Base-by-base conservation (phyloP, 768 basidiomycete species). In the Kwoniella shandongensis region DNA sequence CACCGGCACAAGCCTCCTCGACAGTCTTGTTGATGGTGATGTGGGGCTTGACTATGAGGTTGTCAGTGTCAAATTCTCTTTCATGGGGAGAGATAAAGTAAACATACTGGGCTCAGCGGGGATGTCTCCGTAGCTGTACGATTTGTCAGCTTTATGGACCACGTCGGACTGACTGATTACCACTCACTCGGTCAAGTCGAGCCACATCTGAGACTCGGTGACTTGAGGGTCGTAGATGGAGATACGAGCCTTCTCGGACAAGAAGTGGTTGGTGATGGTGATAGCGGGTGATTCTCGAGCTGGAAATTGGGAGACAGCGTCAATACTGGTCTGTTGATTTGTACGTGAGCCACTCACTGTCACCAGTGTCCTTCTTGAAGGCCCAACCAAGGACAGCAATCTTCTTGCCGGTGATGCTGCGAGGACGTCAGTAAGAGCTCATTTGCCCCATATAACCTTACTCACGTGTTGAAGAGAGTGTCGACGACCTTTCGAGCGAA, bases 301-400 rank as follows among this genome's bases (percentile, higher is more conserved):
- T 70, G 50, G 1, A 36, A 13, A 51, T 38, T 29, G 27, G 39
- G 4, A 3, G 25, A 44, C 20, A 39, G 26, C 17, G n/a, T 13
- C 20, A n/a, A n/a, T n/a, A n/a, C 23, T 26, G 30, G 17, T 18
- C 10, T 45, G 36, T 10, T 40, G 8, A 10, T 7, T 35, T 20
- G 20, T 10, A 47, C 22, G 20, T 23, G 20, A 8, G 10, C 5
- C 20, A 57, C 69, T 67, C 58, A 70, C 69, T 99, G 76, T 99
- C 96, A 59, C 96, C 96, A 12, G 96, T 99, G 77, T 98, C 93
- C 40, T 96, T 94, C 81, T 97, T 97, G 86, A 97, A 97, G 3
- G 94, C 96, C 77, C 97, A 99, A 11, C 94, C 94, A 40, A 99
- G 86, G 44, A 99, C 89, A 41, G 96, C 90, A 70, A 99, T 93